Evolutionary conservation across 495 filamentous ascomycete species (phyloP), one percentile per base, ranked within the genome.

Genomic region (Aspergillus kassunensis): DNA sequence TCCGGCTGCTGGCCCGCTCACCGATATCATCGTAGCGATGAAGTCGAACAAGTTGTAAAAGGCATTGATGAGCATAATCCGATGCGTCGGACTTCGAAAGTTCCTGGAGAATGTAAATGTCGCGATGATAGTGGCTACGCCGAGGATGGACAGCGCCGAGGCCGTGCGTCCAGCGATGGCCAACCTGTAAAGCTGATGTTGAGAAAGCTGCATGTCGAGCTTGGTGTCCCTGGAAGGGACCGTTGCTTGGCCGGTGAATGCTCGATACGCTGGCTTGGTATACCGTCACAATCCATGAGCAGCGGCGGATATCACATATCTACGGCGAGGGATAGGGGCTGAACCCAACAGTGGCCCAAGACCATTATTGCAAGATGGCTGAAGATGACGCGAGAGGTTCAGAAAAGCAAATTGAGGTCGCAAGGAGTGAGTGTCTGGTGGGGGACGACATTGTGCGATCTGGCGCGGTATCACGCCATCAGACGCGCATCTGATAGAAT

Each of bases 21-120:
- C 57, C 1, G 74, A 76, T 10, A 75, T 76, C 64, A 75, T 72
- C 1, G 72, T 76, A 13, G 64, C 72, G 15, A 65, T 61, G n/a
- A 72, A 72, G 45, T 74, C 71, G 54, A 76, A 59, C 3, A 74
- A 45, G 35, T 78, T 76, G 58, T 64, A 75, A 25, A 74, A 73
- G 10, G 73, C 62, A 54, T 72, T 74, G 58, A 71, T 70, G 42
- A 76, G 73, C 36, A 78, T 75, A 7, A 78, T 65, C 3, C 73
- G 72, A 46, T 78, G 70, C 44, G 74, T 74, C 6, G 73, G 73
- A 43, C 71, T 78, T 19, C 73, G 66, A 50, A 75, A 76, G 40
- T 75, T 59, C 6, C 59, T 60, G 0, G 72, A 75, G 13, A 59
- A 50, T 42, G 24, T 56, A 43, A 73, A 77, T 2, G 67, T 68